phyloP scores from a whole-genome alignment of 257 asterid species.

The Penstemon eatonii region DNA sequence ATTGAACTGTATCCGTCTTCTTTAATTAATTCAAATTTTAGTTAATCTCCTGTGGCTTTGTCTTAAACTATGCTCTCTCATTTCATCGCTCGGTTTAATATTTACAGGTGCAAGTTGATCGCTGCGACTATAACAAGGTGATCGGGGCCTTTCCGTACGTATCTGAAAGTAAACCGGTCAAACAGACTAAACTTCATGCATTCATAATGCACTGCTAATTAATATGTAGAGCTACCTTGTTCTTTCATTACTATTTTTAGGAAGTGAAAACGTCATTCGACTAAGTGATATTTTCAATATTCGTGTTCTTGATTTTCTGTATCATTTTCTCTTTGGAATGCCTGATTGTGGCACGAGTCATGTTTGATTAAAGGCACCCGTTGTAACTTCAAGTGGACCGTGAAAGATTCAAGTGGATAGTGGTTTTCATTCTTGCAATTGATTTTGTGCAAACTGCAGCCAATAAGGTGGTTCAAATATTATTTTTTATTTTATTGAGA shows the following conservation, averaged over 20 bases:
- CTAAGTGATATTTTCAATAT: not conserved
- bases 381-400: too few species aligned
- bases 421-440: too few species aligned
- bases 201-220: not conserved
- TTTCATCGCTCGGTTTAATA: not conserved
- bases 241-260: conserved; percentile 18
- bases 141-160: conserved; percentile 95
- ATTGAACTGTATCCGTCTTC: too few species aligned
- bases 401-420: too few species aligned
- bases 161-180: conserved; percentile 80
- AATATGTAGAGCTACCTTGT: conserved; percentile 26
- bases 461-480: too few species aligned
- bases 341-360: too few species aligned
- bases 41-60: not conserved
- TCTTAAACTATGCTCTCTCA: not conserved
- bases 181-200: conserved; percentile 45
- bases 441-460: too few species aligned
- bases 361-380: too few species aligned
- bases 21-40: not conserved
- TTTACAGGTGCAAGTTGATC: too few species aligned
- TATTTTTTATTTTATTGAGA: too few species aligned
- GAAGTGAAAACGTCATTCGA: conserved; percentile 18
- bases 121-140: conserved; percentile 83
- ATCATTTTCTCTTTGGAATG: too few species aligned
- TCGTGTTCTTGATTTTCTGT: too few species aligned